Evolutionary conservation across 2,329 filamentous ascomycete species (phyloP).

Genomic region (Penicillium sp.): DNA sequence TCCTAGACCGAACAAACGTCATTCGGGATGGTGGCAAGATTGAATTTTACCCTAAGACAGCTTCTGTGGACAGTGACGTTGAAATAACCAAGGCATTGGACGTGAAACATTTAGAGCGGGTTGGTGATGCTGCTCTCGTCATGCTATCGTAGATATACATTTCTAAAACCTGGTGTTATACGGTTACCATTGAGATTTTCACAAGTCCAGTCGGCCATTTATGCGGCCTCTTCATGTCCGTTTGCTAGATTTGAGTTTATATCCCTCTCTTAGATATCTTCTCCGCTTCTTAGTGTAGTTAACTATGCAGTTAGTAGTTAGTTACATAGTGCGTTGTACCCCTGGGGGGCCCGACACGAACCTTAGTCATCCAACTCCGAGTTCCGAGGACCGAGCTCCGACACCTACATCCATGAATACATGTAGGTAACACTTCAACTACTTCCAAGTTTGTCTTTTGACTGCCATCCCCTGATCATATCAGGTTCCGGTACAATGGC

Average conservation of each 20-base stretch:
- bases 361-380: constrained; percentile 1
- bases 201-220: too few species aligned
- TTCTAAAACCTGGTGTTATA: background rate
- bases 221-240: too few species aligned
- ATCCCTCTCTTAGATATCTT: too few species aligned
- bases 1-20: constrained; percentile 77
- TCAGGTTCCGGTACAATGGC: background rate
- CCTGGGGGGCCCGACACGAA: too few species aligned
- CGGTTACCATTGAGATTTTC: background rate
- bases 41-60: constrained; percentile 62
- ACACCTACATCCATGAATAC: background rate
- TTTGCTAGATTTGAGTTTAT: too few species aligned
- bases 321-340: too few species aligned
- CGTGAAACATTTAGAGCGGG: constrained; percentile 15
- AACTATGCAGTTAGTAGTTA: too few species aligned
- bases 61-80: constrained; percentile 6
- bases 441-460: background rate
- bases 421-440: background rate
- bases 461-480: background rate
- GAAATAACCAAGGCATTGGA: constrained; percentile 4
- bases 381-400: background rate
- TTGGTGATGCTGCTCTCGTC: constrained; percentile 1
- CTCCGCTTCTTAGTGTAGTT: too few species aligned
- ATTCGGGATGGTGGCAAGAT: constrained; percentile 66
- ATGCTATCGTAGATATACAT: constrained; percentile 2